A percentile compares a stretch with the other conserved stretches of the same genome.
These are phyloP conservation scores for Ceratobasidium sp. DNA, from an alignment of 1,284 basidiomycete genomes.

Conservation along the genomic window DNA sequence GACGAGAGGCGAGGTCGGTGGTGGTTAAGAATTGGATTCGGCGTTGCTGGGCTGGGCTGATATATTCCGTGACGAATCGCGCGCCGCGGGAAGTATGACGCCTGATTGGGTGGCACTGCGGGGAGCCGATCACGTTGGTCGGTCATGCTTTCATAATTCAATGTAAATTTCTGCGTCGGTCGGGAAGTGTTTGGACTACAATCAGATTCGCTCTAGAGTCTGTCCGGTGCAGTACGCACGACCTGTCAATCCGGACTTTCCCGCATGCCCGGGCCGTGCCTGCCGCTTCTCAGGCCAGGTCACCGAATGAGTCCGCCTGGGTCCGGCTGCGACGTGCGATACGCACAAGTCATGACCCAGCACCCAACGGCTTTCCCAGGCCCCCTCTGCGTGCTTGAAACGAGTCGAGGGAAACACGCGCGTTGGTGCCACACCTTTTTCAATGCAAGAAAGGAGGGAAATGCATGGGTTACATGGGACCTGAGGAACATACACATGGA, in stretches of 20 bases:
- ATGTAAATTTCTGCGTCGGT: neutral
- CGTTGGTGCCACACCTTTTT: neutral
- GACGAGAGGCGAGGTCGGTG: no score
- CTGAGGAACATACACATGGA: neutral
- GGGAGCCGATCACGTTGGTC: conserved; percentile 4
- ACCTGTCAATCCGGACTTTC: neutral
- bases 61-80: no score
- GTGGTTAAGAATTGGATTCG: neutral
- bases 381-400: neutral
- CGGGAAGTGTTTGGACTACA: conserved; percentile 17
- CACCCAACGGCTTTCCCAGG: neutral
- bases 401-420: neutral
- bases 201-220: neutral
- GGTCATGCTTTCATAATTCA: neutral
- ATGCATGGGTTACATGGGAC: conserved; percentile 20
- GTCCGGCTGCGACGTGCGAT: no score
- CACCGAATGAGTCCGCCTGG: no score
- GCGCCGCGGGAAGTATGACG: no score
- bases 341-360: neutral
- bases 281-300: no score
- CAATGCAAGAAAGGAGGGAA: neutral
- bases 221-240: no score
- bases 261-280: no score
- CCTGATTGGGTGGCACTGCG: conserved; percentile 10
- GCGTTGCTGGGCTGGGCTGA: no score